A percentile compares a stretch with the other conserved stretches of the same genome.
Conservation (phyloP, 768 basidiomycete species). For the Daedaleopsis sinensis region DNA sequence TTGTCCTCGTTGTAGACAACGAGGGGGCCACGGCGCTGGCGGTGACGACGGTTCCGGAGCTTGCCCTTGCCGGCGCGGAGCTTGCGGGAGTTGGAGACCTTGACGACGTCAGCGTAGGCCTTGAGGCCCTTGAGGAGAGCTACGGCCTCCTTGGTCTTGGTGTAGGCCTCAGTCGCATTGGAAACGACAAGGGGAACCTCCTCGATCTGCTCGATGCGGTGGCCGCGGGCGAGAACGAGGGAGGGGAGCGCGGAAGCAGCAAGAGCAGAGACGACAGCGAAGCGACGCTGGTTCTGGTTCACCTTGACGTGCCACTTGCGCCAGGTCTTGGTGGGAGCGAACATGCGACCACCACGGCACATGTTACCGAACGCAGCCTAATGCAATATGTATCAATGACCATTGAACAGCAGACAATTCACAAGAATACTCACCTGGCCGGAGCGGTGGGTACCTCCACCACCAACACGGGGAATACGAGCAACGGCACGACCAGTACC, state of each 20-base stretch:
- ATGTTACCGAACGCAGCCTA: constrained; percentile 99
- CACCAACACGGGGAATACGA: constrained; percentile 99
- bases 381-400: constrained; percentile 4
- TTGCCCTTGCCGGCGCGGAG: constrained; percentile 97
- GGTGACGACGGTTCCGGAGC: constrained; percentile 93
- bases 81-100: constrained; percentile 97
- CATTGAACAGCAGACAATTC: background rate
- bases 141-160: constrained; percentile 97
- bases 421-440: constrained; percentile 70
- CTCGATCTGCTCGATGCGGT: constrained; percentile 96
- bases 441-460: constrained; percentile 97
- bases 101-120: constrained; percentile 91
- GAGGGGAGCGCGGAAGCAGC: constrained; percentile 98
- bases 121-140: constrained; percentile 87
- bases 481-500: constrained; percentile 99
- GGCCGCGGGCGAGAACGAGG: constrained; percentile 97
- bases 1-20: constrained; percentile 97
- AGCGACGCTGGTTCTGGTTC: constrained; percentile 98
- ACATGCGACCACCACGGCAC: constrained; percentile 99
- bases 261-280: constrained; percentile 95
- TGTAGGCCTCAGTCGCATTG: constrained; percentile 79
- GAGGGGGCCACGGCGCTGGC: constrained; percentile 96
- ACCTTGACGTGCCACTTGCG: constrained; percentile 99
- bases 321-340: constrained; percentile 99
- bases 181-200: constrained; percentile 95